Percentiles rank a stretch among this genome's conserved stretches.
Evolutionary conservation across 306 rosid species (phyloP).

Genomic region (Echinosophora koreensis): DNA sequence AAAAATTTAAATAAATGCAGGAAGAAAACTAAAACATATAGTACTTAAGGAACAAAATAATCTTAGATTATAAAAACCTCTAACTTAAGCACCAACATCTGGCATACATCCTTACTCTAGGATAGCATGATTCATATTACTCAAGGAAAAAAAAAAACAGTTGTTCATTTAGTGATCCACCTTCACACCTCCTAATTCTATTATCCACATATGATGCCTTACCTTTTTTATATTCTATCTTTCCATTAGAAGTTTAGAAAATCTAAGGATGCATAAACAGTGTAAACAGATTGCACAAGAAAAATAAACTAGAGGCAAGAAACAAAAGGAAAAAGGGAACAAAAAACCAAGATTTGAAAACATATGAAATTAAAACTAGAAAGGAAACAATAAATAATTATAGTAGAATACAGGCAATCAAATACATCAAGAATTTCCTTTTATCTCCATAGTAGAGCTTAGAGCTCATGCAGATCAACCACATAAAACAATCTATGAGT

Average conservation of each 20-base stretch:
- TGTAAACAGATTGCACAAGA: not conserved
- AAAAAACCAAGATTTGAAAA: not conserved
- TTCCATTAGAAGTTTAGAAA: conserved; percentile 26
- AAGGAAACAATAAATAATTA: not conserved
- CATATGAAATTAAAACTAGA: conserved; percentile 13
- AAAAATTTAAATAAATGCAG: conserved; percentile 38
- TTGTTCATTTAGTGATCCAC: conserved; percentile 29
- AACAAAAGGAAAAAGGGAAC: not conserved
- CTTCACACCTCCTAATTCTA: conserved; percentile 31
- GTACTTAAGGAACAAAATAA: conserved; percentile 29
- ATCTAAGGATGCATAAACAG: conserved; percentile 1
- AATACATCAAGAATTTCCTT: conserved; percentile 1
- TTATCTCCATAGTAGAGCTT: conserved; percentile 23
- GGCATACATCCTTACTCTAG: conserved; percentile 5
- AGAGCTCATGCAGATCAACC: conserved; percentile 26
- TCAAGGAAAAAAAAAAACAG: not conserved
- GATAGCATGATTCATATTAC: conserved; percentile 21
- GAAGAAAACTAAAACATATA: conserved; percentile 36
- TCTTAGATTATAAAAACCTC: not conserved
- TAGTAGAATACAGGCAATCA: not conserved
- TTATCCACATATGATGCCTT: conserved; percentile 27
- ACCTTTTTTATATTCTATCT: conserved; percentile 3
- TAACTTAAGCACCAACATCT: conserved; percentile 28
- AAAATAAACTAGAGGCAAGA: conserved; percentile 7
- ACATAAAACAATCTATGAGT: conserved; percentile 14